Evolutionary conservation across 2,329 filamentous ascomycete genomes (phyloP), one percentile per base, ranked within the genome.

Genomic region (Simplicillium aogashimaense): DNA sequence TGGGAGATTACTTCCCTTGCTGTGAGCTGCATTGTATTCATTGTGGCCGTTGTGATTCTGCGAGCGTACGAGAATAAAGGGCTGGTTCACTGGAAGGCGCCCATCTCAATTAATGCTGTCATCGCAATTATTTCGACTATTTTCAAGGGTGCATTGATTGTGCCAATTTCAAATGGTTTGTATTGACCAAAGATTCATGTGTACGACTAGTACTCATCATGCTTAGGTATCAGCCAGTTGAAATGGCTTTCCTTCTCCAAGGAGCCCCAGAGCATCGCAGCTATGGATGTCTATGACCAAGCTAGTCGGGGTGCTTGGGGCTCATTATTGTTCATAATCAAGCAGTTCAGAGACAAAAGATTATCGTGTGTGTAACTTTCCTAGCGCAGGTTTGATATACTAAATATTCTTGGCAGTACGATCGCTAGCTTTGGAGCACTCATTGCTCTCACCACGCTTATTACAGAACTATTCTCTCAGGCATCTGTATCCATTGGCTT

Each of bases 211-310:
- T 37, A 14, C 25, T 29, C 2, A 37, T 8, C 12, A 14, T 14
- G 29, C 8, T 13, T 16, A 38, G 37, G 37, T 8, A 38, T 38
- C 18, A 33, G 37, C 12, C 37, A 38, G 10, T 29, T 38, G 16
- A 38, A 38, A 38, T 38, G 37, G 29, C 14, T 38, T 3, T 38
- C 28, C 15, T 33, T 38, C 15, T 38, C 29, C 11, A 14, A 20
- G n/a, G 9, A 18, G n/a, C 12, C 14, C 3, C 37, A 15, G 11
- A 33, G 37, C 9, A 28, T 38, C 15, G 29, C 29, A 3, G 29
- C 30, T 6, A 9, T 38, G 15, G 29, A 32, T 16, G 20, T 12
- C 15, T 38, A 31, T 25, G 37, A 38, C 15, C 15, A 13, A 29
- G 37, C 37, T 8, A 33, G 29, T 10, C 29, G 29, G 7, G 28